Conservation (phyloP, 768 basidiomycete species). For the Boletus sp. region DNA sequence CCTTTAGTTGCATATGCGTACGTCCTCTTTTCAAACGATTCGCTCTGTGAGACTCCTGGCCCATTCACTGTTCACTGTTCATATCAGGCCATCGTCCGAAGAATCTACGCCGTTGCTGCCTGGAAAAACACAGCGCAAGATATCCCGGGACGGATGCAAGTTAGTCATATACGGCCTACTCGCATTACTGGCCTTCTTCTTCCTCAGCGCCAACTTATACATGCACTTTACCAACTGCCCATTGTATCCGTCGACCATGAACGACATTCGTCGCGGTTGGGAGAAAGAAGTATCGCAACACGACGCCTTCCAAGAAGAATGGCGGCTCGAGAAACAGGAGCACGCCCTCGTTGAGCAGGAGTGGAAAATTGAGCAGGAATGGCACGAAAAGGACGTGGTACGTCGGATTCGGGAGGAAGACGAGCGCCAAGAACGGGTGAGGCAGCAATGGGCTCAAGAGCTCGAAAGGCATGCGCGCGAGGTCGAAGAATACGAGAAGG, state of each 20-base stretch:
- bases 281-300: conserved; percentile 1
- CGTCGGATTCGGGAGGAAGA: conserved; percentile 4
- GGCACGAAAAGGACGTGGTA: conserved; percentile 11
- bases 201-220: background rate
- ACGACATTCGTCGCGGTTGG: conserved; percentile 10
- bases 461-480: background rate
- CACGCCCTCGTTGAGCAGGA: background rate
- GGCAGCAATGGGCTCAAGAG: conserved; percentile 7
- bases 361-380: conserved; percentile 14
- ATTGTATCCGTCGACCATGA: conserved; percentile 10
- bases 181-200: background rate
- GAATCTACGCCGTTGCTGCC: conserved; percentile 10
- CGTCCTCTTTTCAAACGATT: background rate
- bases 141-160: background rate
- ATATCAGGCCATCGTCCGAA: background rate
- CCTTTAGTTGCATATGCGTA: background rate
- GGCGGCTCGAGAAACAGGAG: conserved; percentile 6
- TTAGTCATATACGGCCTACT: background rate
- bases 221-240: conserved; percentile 11
- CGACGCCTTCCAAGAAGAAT: background rate
- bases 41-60: no score
- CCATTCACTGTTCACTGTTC: no score
- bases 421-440: conserved; percentile 5
- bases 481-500: background rate
- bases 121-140: background rate